Base-by-base conservation (phyloP, 139 green algal species). In the Microglena sp. region DNA sequence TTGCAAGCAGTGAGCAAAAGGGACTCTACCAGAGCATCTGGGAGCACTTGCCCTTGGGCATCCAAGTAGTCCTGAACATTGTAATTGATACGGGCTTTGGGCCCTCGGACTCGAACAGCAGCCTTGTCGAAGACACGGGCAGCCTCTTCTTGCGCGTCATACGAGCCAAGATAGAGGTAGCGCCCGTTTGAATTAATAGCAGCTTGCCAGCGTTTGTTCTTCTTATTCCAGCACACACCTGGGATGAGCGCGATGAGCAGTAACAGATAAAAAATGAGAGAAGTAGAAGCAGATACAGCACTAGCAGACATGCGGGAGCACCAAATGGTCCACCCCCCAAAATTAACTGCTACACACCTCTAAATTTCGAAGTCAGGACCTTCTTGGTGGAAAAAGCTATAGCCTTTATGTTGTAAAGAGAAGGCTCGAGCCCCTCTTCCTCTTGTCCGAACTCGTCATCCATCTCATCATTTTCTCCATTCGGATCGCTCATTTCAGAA, bases 201-300 rank as follows among this genome's bases (percentile, higher is more conserved):
- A 0, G 80, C 77, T 35, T 86, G 80, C 80, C 80, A 86, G 15
- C 77, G 72, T 63, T 78, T 82, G 69, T 87, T 87, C 68, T 87
- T 87, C 62, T 81, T 84, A 60, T 84, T 82, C 80, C 77, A 84
- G 60, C 80, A 86, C 0, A 85, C 78, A 22, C 78, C 78, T n/a
- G n/a, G n/a, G n/a, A n/a, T n/a, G n/a, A n/a, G n/a, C n/a, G n/a
- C n/a, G n/a, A n/a, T n/a, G n/a, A n/a, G n/a, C n/a, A n/a, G n/a
- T n/a, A n/a, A n/a, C n/a, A n/a, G n/a, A n/a, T n/a, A n/a, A n/a
- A n/a, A n/a, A n/a, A n/a, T n/a, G n/a, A n/a, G n/a, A n/a, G n/a
- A n/a, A n/a, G n/a, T n/a, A n/a, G n/a, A n/a, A n/a, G n/a, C n/a
- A n/a, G n/a, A n/a, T n/a, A n/a, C n/a, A n/a, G n/a, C n/a, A n/a